phyloP scores from a whole-genome alignment of 2,329 filamentous ascomycete genomes.

The Hypomyces perniciosus region DNA sequence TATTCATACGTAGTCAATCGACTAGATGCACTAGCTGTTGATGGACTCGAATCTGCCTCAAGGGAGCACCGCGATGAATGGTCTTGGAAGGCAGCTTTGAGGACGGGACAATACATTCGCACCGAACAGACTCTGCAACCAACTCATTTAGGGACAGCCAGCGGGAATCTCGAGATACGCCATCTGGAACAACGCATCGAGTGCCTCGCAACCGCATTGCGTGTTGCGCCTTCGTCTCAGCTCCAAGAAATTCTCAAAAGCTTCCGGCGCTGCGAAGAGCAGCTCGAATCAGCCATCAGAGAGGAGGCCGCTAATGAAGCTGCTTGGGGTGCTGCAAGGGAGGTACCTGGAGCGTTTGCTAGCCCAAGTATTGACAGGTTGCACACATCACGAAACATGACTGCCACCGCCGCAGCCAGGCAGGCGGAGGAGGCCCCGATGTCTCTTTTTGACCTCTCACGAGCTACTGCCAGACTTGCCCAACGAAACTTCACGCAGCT shows the following conservation, averaged over 20 bases:
- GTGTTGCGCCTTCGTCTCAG: slow-evolving; percentile 63
- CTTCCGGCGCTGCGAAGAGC: slow-evolving; percentile 72
- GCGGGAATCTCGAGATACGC: slow-evolving; percentile 56
- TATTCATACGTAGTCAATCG: slow-evolving; percentile 77
- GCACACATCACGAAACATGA: slow-evolving; percentile 27
- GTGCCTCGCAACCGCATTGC: slow-evolving; percentile 67
- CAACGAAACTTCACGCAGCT: slow-evolving; percentile 53
- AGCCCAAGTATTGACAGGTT: slow-evolving; percentile 21
- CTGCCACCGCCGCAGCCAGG: slow-evolving; percentile 29
- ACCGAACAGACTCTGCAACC: slow-evolving; percentile 47
- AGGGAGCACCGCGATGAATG: slow-evolving; percentile 49
- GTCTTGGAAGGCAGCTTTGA: slow-evolving; percentile 72
- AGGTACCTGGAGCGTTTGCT: slow-evolving; percentile 54
- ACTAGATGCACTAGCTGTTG: slow-evolving; percentile 35
- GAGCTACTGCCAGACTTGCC: slow-evolving; percentile 54
- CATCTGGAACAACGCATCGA: slow-evolving; percentile 78
- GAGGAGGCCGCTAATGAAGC: slow-evolving; percentile 62
- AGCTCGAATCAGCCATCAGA: slow-evolving; percentile 60
- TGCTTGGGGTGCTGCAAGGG: slow-evolving; percentile 63
- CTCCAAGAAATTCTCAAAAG: slow-evolving; percentile 69
- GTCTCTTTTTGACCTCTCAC: slow-evolving; percentile 59
- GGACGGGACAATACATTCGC: slow-evolving; percentile 68
- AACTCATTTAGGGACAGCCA: slow-evolving; percentile 55
- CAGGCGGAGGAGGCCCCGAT: slow-evolving; percentile 52
- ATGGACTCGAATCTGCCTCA: slow-evolving; percentile 3